A percentile compares a stretch with the other conserved stretches of the same genome.
Conservation (phyloP, 2,329 filamentous ascomycete species). For the Calonectria ilicicola region DNA sequence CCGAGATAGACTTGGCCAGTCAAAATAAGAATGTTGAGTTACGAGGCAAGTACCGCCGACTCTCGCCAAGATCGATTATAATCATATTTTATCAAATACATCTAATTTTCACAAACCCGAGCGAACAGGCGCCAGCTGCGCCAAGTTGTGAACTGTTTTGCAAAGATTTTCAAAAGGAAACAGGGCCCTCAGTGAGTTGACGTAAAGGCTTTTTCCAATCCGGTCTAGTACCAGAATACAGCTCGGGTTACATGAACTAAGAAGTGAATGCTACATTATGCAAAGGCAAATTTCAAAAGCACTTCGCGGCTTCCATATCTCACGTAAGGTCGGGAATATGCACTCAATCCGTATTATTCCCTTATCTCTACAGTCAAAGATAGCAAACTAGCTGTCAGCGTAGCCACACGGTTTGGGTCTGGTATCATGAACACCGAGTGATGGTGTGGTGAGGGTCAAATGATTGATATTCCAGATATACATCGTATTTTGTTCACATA, state of each 20-base stretch:
- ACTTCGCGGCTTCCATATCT: neutral
- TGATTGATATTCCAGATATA: constrained; percentile 11
- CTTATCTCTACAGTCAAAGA: neutral
- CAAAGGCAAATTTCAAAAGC: neutral
- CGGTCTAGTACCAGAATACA: neutral
- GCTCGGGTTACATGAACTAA: neutral
- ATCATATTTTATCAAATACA: neutral
- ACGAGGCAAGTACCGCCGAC: neutral
- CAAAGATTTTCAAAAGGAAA: neutral
- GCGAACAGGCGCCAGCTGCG: too few relatives aligned
- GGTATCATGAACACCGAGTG: neutral
- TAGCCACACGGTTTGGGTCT: neutral
- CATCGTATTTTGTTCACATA: constrained; percentile 30
- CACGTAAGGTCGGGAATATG: neutral
- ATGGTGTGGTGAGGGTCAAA: neutral
- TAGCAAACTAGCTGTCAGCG: neutral
- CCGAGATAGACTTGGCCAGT: neutral
- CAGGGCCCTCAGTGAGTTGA: neutral
- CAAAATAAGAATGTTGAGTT: neutral
- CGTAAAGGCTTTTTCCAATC: neutral
- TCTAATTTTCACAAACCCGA: neutral
- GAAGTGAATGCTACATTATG: neutral
- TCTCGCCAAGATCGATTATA: too few relatives aligned
- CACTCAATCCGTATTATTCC: neutral
- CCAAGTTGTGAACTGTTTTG: neutral